Evolutionary conservation across 768 basidiomycete species (phyloP), one percentile per base, ranked within the genome.

Genomic region (Mycena polygramma): DNA sequence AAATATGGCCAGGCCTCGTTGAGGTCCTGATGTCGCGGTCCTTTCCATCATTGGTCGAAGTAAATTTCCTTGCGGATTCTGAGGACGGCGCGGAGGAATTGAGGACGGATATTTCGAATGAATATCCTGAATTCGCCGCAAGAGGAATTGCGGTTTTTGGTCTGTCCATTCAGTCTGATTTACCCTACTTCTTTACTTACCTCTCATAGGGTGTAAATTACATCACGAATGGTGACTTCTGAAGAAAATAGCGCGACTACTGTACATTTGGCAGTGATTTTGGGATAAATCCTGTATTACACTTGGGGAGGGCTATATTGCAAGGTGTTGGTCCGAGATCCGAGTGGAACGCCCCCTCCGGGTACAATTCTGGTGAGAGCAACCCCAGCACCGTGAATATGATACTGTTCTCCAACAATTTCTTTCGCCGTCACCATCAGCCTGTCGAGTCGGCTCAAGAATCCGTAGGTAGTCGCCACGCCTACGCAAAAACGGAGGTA

Each of bases 371-470:
- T 67, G 66, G 70, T 63, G 15, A 73, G 67, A 19, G 81, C 66
- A 72, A 77, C 63, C 63, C 87, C 90, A 19, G 93, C 79, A 0
- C 92, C 92, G 67, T 91, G 87, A n/a, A 95, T 92, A 76, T 95
- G 92, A 77, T 92, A 94, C 73, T 93, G 92, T 77, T 96, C 94
- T 2, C 94, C 94, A 1, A 96, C 93, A 53, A 96, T 83, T 79
- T 95, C 93, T 77, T 96, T 96, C 19, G 90, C 88, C 3, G 93
- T 93, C 4, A 94, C 76, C 90, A 96, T 93, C 66, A 96, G 79
- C 60, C 88, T 83, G 76, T 96, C 95, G 15, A 96, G 81, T 13
- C 93, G 87, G 8, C 87, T 86, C n/a, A 96, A 81, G 48, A 96
- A 87, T 0, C 87, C 85, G 72, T 87, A 92, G 0, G 91, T 84